Percentiles rank a stretch among this genome's conserved stretches.
Conservation (phyloP, 2,329 filamentous ascomycete genomes). For the Aureobasidium mangrovei region DNA sequence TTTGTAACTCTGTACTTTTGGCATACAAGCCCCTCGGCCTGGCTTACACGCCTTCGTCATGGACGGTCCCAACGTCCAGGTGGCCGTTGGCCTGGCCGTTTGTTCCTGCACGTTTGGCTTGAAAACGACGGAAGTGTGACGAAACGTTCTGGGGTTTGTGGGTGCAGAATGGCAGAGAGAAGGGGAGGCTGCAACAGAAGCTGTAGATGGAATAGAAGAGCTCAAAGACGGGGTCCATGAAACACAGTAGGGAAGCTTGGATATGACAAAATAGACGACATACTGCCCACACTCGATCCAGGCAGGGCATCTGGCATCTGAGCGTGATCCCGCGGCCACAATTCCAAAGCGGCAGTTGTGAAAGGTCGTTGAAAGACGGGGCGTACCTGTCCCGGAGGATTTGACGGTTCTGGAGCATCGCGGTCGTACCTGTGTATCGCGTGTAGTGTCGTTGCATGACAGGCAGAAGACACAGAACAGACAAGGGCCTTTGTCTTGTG, state of each 20-base stretch:
- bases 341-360: slow-evolving; percentile 12
- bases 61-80: neutral
- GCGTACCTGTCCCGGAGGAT: neutral
- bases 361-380: slow-evolving; percentile 11
- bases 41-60: neutral
- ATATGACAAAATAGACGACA: slow-evolving; percentile 1
- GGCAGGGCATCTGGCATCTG: neutral
- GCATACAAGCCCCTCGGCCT: neutral
- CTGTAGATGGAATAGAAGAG: neutral
- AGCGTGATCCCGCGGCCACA: slow-evolving; percentile 1
- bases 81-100: slow-evolving; percentile 7
- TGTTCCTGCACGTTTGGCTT: neutral
- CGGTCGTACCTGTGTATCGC: neutral
- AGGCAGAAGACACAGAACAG: slow-evolving; percentile 1
- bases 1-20: slow-evolving; percentile 8
- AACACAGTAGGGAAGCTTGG: neutral
- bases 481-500: slow-evolving; percentile 4
- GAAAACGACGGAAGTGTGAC: neutral
- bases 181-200: neutral
- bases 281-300: neutral
- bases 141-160: neutral
- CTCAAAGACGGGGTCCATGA: neutral
- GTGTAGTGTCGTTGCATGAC: slow-evolving; percentile 3
- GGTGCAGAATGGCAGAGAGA: neutral
- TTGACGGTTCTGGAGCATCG: slow-evolving; percentile 8